Conservation (phyloP, 129 eudicot species). For the Ambrosia artemisiifolia region DNA sequence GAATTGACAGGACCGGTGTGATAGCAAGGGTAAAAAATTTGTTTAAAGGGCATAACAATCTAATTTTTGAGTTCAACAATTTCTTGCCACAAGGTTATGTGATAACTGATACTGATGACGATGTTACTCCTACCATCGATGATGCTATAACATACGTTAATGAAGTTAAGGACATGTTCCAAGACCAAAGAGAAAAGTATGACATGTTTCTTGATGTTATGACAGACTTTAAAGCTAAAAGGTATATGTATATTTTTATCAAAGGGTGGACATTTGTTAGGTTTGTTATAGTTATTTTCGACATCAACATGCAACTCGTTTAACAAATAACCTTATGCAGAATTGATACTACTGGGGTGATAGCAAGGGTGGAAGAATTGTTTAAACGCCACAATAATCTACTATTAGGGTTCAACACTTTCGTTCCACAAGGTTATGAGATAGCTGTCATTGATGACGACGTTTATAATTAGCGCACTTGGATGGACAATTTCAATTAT, state of each 20-base stretch:
- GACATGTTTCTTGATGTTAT: constrained; percentile 81
- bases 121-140: constrained; percentile 62
- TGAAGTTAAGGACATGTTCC: constrained; percentile 92
- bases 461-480: background rate
- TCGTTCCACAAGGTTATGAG: constrained; percentile 59
- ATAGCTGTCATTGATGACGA: background rate
- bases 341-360: constrained; percentile 72
- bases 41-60: constrained; percentile 21
- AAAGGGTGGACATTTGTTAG: background rate
- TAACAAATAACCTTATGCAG: constrained; percentile 11
- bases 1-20: constrained; percentile 83
- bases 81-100: constrained; percentile 94
- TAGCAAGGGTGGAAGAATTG: constrained; percentile 66
- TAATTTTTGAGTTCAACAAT: constrained; percentile 80
- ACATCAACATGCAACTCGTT: constrained; percentile 7
- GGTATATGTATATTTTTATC: constrained; percentile 33
- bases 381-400: constrained; percentile 70
- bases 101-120: constrained; percentile 71
- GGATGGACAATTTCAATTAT: no score
- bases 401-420: constrained; percentile 71
- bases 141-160: constrained; percentile 86
- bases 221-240: constrained; percentile 95
- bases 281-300: background rate
- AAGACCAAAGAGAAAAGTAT: constrained; percentile 80
- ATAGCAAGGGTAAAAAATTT: constrained; percentile 86